phyloP scores from a whole-genome alignment of 305 asterid genomes.

The Solanum aculeatissimum region DNA sequence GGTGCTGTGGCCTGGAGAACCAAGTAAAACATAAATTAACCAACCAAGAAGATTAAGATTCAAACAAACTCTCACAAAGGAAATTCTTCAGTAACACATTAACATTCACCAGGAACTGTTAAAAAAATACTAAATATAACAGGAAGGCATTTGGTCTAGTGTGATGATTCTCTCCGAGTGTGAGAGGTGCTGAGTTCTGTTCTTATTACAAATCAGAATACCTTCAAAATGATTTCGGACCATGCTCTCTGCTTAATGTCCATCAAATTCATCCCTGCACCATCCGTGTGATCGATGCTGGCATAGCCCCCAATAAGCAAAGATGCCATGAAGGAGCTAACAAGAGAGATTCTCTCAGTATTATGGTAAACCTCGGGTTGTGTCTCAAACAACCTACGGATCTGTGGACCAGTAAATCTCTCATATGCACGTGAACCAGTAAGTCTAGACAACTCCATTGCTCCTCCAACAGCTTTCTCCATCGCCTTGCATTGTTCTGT shows the following conservation, averaged over 20 bases:
- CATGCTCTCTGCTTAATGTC: constrained; percentile 63
- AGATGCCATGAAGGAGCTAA: constrained; percentile 83
- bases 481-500: constrained; percentile 55
- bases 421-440: constrained; percentile 78
- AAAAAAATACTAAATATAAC: not conserved
- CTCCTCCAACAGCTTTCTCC: constrained; percentile 67
- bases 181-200: constrained; percentile 22
- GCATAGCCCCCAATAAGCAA: constrained; percentile 58
- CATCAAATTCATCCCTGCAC: constrained; percentile 90
- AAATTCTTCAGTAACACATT: not conserved
- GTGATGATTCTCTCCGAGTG: constrained; percentile 63
- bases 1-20: constrained; percentile 51
- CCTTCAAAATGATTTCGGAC: constrained; percentile 54
- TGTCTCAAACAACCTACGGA: constrained; percentile 51
- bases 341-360: constrained; percentile 70
- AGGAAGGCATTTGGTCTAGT: constrained; percentile 37
- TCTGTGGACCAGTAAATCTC: constrained; percentile 73
- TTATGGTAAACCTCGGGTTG: constrained; percentile 40
- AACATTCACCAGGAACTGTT: not conserved
- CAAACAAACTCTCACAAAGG: not conserved
- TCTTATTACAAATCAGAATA: constrained; percentile 1
- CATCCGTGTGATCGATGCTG: constrained; percentile 76
- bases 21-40: not conserved
- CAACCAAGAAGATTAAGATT: not conserved
- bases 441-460: constrained; percentile 53